These are phyloP conservation scores for Dryadomyces sulphureus DNA, from an alignment of 2,329 filamentous ascomycete genomes.

Conservation along the genomic window DNA sequence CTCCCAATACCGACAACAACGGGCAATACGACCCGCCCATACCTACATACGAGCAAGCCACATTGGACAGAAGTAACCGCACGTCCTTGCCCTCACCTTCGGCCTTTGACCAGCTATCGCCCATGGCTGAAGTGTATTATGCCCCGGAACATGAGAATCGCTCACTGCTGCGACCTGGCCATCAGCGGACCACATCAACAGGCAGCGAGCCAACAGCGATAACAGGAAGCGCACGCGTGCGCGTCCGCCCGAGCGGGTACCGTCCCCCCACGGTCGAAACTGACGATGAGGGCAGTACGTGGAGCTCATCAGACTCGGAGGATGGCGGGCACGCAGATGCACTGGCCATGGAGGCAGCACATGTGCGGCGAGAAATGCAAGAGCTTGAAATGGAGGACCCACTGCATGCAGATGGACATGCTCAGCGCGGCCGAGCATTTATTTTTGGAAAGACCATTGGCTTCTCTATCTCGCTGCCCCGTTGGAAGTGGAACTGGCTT, in stretches of 20 bases:
- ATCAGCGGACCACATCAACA: slow-evolving; percentile 23
- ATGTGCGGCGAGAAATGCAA: slow-evolving; percentile 68
- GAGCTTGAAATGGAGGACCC: slow-evolving; percentile 78
- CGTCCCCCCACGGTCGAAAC: slow-evolving; percentile 66
- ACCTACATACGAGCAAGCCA: slow-evolving; percentile 72
- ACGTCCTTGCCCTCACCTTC: slow-evolving; percentile 6
- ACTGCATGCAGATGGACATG: slow-evolving; percentile 16
- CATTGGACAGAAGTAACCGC: slow-evolving; percentile 31
- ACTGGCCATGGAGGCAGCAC: slow-evolving; percentile 34
- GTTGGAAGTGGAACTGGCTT: slow-evolving; percentile 38
- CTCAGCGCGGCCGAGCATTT: slow-evolving; percentile 21
- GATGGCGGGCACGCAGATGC: slow-evolving; percentile 26
- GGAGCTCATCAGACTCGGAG: slow-evolving; percentile 32
- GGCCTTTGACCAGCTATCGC: slow-evolving; percentile 34
- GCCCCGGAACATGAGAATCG: slow-evolving; percentile 61
- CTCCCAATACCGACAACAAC: slow-evolving; percentile 15
- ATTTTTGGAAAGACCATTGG: slow-evolving; percentile 42
- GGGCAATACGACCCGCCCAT: slow-evolving; percentile 54
- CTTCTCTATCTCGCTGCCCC: slow-evolving; percentile 33
- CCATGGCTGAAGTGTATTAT: slow-evolving; percentile 45
- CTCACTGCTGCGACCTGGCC: slow-evolving; percentile 48
- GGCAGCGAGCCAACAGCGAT: slow-evolving; percentile 12
- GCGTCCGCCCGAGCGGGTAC: slow-evolving; percentile 43
- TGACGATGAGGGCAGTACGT: slow-evolving; percentile 49
- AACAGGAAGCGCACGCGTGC: slow-evolving; percentile 17